phyloP scores from a whole-genome alignment of 2,329 filamentous ascomycete genomes.

The Xylariaceae sp. region DNA sequence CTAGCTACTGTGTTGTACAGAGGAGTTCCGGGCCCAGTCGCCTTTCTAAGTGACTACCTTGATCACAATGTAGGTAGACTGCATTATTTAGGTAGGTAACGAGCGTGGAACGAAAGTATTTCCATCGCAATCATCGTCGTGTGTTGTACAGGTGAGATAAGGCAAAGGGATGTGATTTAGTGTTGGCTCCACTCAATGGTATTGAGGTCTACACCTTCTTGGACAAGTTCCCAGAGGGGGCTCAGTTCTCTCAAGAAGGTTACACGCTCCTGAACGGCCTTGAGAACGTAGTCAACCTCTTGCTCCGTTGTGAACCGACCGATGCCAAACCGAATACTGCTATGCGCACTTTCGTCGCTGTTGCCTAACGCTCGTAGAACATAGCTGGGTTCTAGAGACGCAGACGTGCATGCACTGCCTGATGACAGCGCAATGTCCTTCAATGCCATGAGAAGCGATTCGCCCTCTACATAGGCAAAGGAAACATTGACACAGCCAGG shows the following conservation, averaged over 20 bases:
- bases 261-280: slow-evolving; percentile 87
- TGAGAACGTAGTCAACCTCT: slow-evolving; percentile 96
- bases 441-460: slow-evolving; percentile 94
- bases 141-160: too few relatives aligned
- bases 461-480: slow-evolving; percentile 96
- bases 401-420: slow-evolving; percentile 93
- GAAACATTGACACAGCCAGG: slow-evolving; percentile 97
- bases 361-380: slow-evolving; percentile 90
- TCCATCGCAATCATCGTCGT: too few relatives aligned
- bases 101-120: too few relatives aligned
- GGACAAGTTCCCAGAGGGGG: slow-evolving; percentile 94
- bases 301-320: slow-evolving; percentile 92
- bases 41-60: too few relatives aligned
- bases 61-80: too few relatives aligned
- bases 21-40: too few relatives aligned
- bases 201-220: slow-evolving; percentile 91
- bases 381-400: slow-evolving; percentile 93
- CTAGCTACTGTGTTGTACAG: too few relatives aligned
- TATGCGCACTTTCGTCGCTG: slow-evolving; percentile 96
- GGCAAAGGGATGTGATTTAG: slow-evolving; percentile 40
- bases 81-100: too few relatives aligned
- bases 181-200: slow-evolving; percentile 99
- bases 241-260: slow-evolving; percentile 91
- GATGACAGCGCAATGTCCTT: slow-evolving; percentile 98
- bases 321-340: slow-evolving; percentile 96